Conservation (phyloP, 2,329 filamentous ascomycete species). For the Karstenula rhodostoma region DNA sequence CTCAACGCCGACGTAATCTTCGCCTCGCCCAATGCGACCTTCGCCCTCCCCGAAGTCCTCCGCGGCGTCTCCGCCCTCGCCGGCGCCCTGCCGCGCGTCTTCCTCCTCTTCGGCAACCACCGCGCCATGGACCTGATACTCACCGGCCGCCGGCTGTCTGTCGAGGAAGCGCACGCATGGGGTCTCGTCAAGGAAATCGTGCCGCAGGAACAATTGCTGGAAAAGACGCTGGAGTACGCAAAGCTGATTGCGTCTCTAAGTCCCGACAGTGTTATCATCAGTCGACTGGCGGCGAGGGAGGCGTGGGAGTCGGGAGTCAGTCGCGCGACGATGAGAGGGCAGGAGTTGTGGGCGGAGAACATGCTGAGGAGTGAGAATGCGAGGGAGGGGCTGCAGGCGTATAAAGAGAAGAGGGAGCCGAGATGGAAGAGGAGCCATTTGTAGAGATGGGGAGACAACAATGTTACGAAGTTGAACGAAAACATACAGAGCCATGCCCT, state of each 20-base stretch:
- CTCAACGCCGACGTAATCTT: constrained; percentile 62
- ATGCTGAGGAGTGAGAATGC: constrained; percentile 42
- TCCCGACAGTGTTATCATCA: constrained; percentile 32
- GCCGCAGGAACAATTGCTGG: constrained; percentile 27
- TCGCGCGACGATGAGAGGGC: constrained; percentile 49
- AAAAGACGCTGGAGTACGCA: constrained; percentile 29
- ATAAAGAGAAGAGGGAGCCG: constrained; percentile 29
- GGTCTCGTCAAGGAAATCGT: constrained; percentile 46
- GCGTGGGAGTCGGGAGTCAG: constrained; percentile 35
- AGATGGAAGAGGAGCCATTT: constrained; percentile 24
- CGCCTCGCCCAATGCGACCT: constrained; percentile 57
- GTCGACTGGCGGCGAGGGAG: constrained; percentile 25
- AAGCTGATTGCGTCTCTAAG: constrained; percentile 29
- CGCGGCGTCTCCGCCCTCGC: constrained; percentile 60
- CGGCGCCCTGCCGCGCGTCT: constrained; percentile 58
- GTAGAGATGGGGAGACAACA: background rate
- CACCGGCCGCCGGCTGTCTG: constrained; percentile 52
- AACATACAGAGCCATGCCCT: no score
- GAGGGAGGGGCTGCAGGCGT: constrained; percentile 27
- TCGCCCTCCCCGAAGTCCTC: constrained; percentile 59
- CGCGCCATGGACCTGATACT: constrained; percentile 57
- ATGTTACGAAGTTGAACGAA: no score
- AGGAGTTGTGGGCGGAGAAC: constrained; percentile 24
- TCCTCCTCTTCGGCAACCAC: constrained; percentile 54
- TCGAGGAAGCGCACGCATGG: constrained; percentile 50